Conservation (phyloP, 2,329 filamentous ascomycete genomes). For the Ophiocordyceps camponoti-saundersi region DNA sequence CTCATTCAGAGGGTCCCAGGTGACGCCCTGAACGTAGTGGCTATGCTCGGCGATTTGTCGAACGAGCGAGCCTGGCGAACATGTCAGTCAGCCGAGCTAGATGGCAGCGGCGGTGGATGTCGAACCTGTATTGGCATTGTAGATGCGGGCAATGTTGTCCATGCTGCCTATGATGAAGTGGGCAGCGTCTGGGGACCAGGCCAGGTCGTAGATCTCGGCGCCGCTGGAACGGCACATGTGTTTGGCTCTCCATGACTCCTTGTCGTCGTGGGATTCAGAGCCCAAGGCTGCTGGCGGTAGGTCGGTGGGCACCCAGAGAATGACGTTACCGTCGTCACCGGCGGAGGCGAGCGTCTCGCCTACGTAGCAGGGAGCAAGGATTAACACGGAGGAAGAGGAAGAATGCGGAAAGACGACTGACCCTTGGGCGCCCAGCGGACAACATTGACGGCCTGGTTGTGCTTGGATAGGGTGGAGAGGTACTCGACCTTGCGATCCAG, state of each 20-base stretch:
- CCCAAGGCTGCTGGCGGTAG: conserved; percentile 53
- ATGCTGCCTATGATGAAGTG: conserved; percentile 99
- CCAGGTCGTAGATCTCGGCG: conserved; percentile 93
- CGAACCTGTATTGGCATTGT: conserved; percentile 79
- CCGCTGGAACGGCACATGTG: conserved; percentile 94
- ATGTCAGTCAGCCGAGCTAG: conserved; percentile 1
- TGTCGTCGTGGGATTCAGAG: conserved; percentile 76
- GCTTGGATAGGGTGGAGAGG: conserved; percentile 77
- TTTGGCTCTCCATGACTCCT: conserved; percentile 92
- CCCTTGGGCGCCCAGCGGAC: conserved; percentile 91
- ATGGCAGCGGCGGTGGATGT: conserved; percentile 1
- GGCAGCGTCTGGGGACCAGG: conserved; percentile 92
- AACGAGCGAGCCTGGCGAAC: conserved; percentile 39
- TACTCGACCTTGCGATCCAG: conserved; percentile 85
- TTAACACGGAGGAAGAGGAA: conserved; percentile 1
- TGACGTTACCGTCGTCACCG: conserved; percentile 91
- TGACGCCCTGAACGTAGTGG: conserved; percentile 95
- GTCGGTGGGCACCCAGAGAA: conserved; percentile 88
- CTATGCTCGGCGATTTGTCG: conserved; percentile 94
- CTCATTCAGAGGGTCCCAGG: conserved; percentile 96
- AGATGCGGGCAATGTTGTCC: conserved; percentile 96
- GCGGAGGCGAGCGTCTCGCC: conserved; percentile 88
- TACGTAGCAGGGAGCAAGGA: conserved; percentile 16
- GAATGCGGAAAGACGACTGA: conserved; percentile 19
- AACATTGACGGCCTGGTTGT: conserved; percentile 95